Base-by-base conservation (phyloP, 768 basidiomycete genomes). In the Chiua virens region DNA sequence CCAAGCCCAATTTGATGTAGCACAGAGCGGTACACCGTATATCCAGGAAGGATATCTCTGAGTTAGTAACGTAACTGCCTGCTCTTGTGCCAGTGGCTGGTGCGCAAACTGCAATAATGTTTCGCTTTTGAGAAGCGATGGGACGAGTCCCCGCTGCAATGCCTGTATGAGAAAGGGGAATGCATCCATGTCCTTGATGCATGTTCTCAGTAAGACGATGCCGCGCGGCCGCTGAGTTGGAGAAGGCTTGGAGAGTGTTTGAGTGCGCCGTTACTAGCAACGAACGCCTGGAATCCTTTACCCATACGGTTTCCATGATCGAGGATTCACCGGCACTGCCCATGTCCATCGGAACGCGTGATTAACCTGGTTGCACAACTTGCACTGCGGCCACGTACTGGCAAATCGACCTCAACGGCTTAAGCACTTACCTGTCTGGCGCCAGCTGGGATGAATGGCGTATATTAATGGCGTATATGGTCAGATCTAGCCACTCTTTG, bases 11-110 rank as follows among this genome's bases (percentile, higher is more conserved):
- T 34, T 10, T 42, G 49, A 40, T 53, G 35, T 14, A 69, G 39
- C 35, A 64, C 34, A 17, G 67, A 65, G 15, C 57, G 65, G 38
- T 67, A 67, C 22, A 56, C 45, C 8, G 67, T 64, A 42, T 67
- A 67, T 11, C 53, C 60, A 2, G 56, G 52, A 17, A 67, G 51
- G 27, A 67, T 21, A 1, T 45, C 49, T 15, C 56, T 57, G 3
- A 67, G n/a, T n/a, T n/a, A n/a, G 52, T 11, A 67, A 34, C 2
- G 53, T 3, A 22, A 39, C 38, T 2, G 45, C 49, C 10, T 59
- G 47, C 3, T 45, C 44, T 10, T 42, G 37, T 14, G 57, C 57
- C 1, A 18, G 14, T 0, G 49, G 49, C 9, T 58, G 53, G 8
- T 67, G 57, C 23, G 38, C 25, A 25, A 60, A 62, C 13, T 45